A percentile compares a stretch with the other conserved stretches of the same genome.
These are phyloP conservation scores for Haplosporangium sp. DNA, from an alignment of 371 early-diverging fungal species.

Conservation along the genomic window DNA sequence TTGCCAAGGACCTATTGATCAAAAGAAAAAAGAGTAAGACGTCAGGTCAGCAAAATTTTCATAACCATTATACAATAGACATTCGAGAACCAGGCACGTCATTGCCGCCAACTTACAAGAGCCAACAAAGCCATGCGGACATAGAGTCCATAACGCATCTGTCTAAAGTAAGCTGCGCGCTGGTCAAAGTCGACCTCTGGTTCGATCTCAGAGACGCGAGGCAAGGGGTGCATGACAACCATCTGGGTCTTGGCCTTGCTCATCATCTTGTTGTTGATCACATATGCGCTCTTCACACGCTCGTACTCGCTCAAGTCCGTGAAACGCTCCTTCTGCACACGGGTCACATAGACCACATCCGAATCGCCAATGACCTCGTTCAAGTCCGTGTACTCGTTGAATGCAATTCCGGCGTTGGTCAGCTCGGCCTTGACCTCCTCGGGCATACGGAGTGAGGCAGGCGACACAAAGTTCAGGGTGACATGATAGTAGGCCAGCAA, in stretches of 20 bases:
- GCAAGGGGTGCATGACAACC: conserved; percentile 98
- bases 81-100: background rate
- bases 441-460: conserved; percentile 87
- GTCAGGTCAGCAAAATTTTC: background rate
- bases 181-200: conserved; percentile 97
- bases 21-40: background rate
- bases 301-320: conserved; percentile 81
- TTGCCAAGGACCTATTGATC: conserved; percentile 38
- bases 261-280: conserved; percentile 78
- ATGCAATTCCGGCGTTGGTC: conserved; percentile 71
- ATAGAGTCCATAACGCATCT: conserved; percentile 97
- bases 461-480: conserved; percentile 93
- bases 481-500: conserved; percentile 92
- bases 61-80: background rate
- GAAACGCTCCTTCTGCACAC: conserved; percentile 97
- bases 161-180: conserved; percentile 97
- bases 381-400: conserved; percentile 78
- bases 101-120: conserved; percentile 61
- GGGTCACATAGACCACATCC: conserved; percentile 97
- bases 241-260: conserved; percentile 82
- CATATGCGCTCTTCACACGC: conserved; percentile 78
- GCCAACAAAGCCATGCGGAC: conserved; percentile 97
- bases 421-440: conserved; percentile 85
- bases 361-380: conserved; percentile 86
- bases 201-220: conserved; percentile 95